These are phyloP conservation scores for Annulohypoxylon truncatum DNA, from an alignment of 2,329 filamentous ascomycete genomes.

Conservation along the genomic window DNA sequence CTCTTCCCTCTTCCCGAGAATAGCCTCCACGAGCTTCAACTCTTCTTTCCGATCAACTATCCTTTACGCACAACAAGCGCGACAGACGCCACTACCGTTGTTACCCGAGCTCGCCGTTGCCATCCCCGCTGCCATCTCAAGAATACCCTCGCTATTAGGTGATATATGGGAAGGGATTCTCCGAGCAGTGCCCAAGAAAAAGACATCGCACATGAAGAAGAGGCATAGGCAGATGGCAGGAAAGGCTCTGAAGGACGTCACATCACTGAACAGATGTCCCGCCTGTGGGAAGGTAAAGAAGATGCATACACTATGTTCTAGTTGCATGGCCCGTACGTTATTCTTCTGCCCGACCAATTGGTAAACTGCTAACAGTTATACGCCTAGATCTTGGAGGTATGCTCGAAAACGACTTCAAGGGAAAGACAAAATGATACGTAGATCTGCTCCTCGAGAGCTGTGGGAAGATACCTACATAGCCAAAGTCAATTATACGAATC, in stretches of 20 bases:
- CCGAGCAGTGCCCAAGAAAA: conserved; percentile 96
- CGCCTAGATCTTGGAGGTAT: conserved; percentile 42
- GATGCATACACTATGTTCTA: conserved; percentile 87
- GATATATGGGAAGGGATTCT: conserved; percentile 94
- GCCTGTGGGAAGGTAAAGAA: conserved; percentile 89
- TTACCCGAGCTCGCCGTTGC: conserved; percentile 67
- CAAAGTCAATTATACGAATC: conserved; percentile 5
- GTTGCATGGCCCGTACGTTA: conserved; percentile 82
- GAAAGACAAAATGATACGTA: conserved; percentile 29
- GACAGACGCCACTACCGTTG: conserved; percentile 55
- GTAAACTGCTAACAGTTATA: conserved; percentile 8
- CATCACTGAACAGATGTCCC: conserved; percentile 86
- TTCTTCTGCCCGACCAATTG: not conserved
- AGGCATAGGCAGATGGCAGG: conserved; percentile 93
- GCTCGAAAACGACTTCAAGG: conserved; percentile 41
- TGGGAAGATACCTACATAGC: not conserved
- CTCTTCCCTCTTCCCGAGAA: conserved; percentile 66
- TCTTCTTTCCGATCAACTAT: conserved; percentile 58
- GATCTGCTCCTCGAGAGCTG: not conserved
- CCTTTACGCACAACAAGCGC: conserved; percentile 57
- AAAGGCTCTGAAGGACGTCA: conserved; percentile 93
- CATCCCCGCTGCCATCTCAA: conserved; percentile 70
- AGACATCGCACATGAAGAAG: conserved; percentile 97
- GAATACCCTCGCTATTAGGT: conserved; percentile 75
- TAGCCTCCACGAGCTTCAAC: conserved; percentile 58